These are phyloP conservation scores for Xylariaceae sp. DNA, from an alignment of 2,329 filamentous ascomycete species.

Conservation along the genomic window DNA sequence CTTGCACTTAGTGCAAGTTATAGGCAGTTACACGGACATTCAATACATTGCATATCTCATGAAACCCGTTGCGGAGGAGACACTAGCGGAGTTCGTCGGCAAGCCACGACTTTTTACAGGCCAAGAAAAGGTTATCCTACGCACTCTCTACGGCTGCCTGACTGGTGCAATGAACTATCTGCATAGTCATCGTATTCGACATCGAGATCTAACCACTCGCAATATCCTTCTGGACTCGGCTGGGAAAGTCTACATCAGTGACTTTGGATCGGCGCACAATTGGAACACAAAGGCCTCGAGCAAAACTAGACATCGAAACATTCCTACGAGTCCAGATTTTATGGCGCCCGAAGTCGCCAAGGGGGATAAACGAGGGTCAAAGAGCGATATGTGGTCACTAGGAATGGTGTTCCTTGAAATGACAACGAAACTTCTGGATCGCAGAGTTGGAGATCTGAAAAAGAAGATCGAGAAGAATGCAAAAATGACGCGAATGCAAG, in stretches of 20 bases:
- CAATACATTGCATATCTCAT: slow-evolving; percentile 20
- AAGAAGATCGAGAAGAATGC: slow-evolving; percentile 4
- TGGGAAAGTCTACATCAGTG: slow-evolving; percentile 14
- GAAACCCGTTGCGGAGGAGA: slow-evolving; percentile 14
- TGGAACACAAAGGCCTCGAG: slow-evolving; percentile 9
- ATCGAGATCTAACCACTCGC: slow-evolving; percentile 15
- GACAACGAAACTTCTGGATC: slow-evolving; percentile 17
- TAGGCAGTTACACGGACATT: slow-evolving; percentile 18
- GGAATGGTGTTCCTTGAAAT: slow-evolving; percentile 18
- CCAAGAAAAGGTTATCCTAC: not conserved
- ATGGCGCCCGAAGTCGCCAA: slow-evolving; percentile 18
- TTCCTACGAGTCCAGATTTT: slow-evolving; percentile 15
- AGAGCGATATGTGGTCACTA: slow-evolving; percentile 20
- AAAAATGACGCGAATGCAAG: slow-evolving; percentile 2
- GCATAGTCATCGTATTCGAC: slow-evolving; percentile 10
- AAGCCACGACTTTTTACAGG: not conserved
- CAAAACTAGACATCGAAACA: slow-evolving; percentile 13
- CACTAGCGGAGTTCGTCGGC: slow-evolving; percentile 10
- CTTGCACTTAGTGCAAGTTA: slow-evolving; percentile 16
- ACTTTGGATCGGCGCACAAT: slow-evolving; percentile 19
- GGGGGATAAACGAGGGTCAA: slow-evolving; percentile 9
- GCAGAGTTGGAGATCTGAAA: slow-evolving; percentile 5
- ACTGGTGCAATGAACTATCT: slow-evolving; percentile 19
- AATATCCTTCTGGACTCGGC: slow-evolving; percentile 14
- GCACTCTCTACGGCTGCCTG: slow-evolving; percentile 19